Evolutionary conservation across 2,329 filamentous ascomycete genomes (phyloP).

Genomic region (Hypoxylon sp.): DNA sequence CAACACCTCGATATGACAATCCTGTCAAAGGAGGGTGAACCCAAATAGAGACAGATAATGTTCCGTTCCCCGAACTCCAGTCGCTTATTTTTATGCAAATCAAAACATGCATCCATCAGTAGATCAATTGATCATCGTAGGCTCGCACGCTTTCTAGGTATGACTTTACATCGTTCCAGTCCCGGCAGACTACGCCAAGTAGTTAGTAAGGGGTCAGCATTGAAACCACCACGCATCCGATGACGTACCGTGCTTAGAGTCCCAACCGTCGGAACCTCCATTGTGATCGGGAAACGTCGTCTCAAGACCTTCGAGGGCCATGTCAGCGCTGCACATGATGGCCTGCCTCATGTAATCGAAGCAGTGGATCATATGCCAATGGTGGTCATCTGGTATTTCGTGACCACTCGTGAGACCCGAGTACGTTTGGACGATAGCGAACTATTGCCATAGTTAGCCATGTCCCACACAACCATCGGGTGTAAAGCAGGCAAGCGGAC

Average conservation of each 20-base stretch:
- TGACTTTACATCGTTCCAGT: slow-evolving; percentile 59
- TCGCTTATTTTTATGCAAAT: slow-evolving; percentile 12
- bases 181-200: slow-evolving; percentile 58
- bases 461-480: background rate
- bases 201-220: slow-evolving; percentile 17
- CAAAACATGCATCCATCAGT: slow-evolving; percentile 47
- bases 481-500: slow-evolving; percentile 13
- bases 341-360: slow-evolving; percentile 65
- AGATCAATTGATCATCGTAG: slow-evolving; percentile 62
- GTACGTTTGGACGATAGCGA: slow-evolving; percentile 62
- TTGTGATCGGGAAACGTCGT: slow-evolving; percentile 65
- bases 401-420: slow-evolving; percentile 59
- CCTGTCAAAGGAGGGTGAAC: slow-evolving; percentile 4
- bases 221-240: background rate
- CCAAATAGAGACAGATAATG: background rate
- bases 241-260: slow-evolving; percentile 61
- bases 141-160: slow-evolving; percentile 63
- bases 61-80: slow-evolving; percentile 22
- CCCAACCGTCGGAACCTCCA: slow-evolving; percentile 63
- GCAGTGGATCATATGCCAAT: slow-evolving; percentile 66
- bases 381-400: slow-evolving; percentile 60
- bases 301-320: slow-evolving; percentile 62
- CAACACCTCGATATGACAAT: background rate
- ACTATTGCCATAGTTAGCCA: slow-evolving; percentile 45
- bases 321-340: slow-evolving; percentile 63